Evolutionary conservation across 345 rosid species (phyloP).

Genomic region (Xanthoceras sorbifolium): DNA sequence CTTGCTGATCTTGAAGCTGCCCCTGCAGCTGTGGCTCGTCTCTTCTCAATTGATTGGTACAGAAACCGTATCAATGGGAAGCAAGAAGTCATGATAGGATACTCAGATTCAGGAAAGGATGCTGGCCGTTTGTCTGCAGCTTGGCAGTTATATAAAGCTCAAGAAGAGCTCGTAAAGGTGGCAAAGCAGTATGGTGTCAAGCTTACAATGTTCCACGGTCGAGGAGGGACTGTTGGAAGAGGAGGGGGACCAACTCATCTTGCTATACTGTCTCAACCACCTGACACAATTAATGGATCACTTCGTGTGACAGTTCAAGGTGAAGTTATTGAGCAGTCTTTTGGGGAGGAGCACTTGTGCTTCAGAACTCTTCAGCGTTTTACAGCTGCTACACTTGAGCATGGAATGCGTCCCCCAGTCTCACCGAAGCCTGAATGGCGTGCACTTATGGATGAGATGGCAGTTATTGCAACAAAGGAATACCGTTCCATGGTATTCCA

Average conservation of each 20-base stretch:
- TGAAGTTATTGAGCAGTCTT: conserved; percentile 91
- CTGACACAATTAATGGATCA: conserved; percentile 89
- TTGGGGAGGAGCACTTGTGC: conserved; percentile 92
- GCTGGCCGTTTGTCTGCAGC: conserved; percentile 97
- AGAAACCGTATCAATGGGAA: conserved; percentile 79
- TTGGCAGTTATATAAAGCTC: conserved; percentile 92
- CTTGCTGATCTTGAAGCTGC: conserved; percentile 93
- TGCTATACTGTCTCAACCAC: conserved; percentile 97
- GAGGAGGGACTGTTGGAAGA: conserved; percentile 97
- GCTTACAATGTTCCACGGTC: conserved; percentile 96
- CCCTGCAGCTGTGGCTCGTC: conserved; percentile 90
- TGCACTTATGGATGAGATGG: conserved; percentile 93
- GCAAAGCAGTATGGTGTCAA: conserved; percentile 84
- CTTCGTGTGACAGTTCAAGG: conserved; percentile 96
- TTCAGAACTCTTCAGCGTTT: conserved; percentile 95
- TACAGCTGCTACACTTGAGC: conserved; percentile 95
- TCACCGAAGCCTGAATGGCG: conserved; percentile 99
- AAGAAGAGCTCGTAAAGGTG: conserved; percentile 89
- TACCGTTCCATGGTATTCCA: conserved; percentile 89
- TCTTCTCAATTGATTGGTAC: conserved; percentile 95
- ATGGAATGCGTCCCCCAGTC: conserved; percentile 91
- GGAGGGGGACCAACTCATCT: conserved; percentile 99
- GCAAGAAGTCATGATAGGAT: conserved; percentile 99
- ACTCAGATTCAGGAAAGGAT: conserved; percentile 97
- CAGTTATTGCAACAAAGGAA: conserved; percentile 74